Evolutionary conservation across 192 early-diverging fungal species (phyloP).

Genomic region (Rhizophagus sp.): DNA sequence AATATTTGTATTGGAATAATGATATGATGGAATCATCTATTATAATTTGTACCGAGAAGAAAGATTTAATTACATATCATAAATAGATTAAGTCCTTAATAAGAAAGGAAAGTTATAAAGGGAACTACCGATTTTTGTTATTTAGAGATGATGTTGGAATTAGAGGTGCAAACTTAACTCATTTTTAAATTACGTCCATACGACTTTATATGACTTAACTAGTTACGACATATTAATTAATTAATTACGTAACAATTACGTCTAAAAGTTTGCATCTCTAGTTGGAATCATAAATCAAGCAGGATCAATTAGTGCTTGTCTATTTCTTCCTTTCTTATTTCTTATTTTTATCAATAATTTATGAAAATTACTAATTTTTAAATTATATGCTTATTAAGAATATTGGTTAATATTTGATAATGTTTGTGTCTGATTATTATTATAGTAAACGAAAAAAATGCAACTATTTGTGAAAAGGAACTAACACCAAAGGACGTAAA

Average conservation of each 20-base stretch:
- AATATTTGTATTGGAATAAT: no score
- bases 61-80: neutral
- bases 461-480: conserved; percentile 50
- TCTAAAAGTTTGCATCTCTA: no score
- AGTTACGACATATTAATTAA: no score
- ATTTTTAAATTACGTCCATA: no score
- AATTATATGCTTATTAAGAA: no score
- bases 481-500: conserved; percentile 50
- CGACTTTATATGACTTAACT: no score
- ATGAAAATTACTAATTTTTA: neutral
- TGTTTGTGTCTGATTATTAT: neutral
- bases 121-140: neutral
- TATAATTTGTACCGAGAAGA: neutral
- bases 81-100: neutral
- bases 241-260: no score
- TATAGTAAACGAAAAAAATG: conserved; percentile 37
- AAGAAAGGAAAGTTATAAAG: neutral
- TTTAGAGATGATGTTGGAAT: neutral
- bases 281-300: neutral
- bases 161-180: no score
- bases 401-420: no score
- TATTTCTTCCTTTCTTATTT: neutral
- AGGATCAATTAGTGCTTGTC: neutral
- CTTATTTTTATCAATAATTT: neutral
- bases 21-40: neutral